Evolutionary conservation across 768 basidiomycete species (phyloP), one percentile per base, ranked within the genome.

Genomic region (Boletus bicolor): DNA sequence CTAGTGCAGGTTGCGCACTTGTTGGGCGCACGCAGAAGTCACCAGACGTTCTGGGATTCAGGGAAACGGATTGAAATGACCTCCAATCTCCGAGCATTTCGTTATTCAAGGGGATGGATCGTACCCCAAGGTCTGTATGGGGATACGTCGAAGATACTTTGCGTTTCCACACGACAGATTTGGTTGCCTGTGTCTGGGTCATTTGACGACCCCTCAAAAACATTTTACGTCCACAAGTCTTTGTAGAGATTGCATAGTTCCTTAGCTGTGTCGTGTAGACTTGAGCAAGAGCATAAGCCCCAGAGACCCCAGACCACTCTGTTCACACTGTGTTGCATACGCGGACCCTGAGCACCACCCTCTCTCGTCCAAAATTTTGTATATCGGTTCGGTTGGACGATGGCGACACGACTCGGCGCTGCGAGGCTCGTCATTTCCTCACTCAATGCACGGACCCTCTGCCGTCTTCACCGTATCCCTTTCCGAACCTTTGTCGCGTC

Each of bases 291-390:
- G 17, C 15, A 7, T 15, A 17, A 37, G 37, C 7, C 17, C 14
- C 17, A 39, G 36, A 39, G 63, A 64, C 64, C 63, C 63, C 63
- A 15, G 42, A 30, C 30, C 41, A 62, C 56, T 32, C 54, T 28
- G 39, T 45, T 50, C 21, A 15, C 21, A 15, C 28, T 28, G 28
- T 1, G 17, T n/a, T 24, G 2, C 28, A 9, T 3, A 24, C 2
- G 21, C 21, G 2, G 21, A 24, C 21, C 21, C 1, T 24, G 45
- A 63, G 56, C 50, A 64, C 64, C 57, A 24, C 48, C 28, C 7
- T 24, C 7, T 24, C 35, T 42, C 24, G 15, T 17, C 44, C 47
- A 9, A 54, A 52, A 36, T 35, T 55, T 64, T 53, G 41, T 30
- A 19, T 19, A 19, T 19, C 19, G 5, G 43, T 15, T 19, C 19